Evolutionary conservation across 345 rosid genomes (phyloP).

Genomic region (Brassica nigra): DNA sequence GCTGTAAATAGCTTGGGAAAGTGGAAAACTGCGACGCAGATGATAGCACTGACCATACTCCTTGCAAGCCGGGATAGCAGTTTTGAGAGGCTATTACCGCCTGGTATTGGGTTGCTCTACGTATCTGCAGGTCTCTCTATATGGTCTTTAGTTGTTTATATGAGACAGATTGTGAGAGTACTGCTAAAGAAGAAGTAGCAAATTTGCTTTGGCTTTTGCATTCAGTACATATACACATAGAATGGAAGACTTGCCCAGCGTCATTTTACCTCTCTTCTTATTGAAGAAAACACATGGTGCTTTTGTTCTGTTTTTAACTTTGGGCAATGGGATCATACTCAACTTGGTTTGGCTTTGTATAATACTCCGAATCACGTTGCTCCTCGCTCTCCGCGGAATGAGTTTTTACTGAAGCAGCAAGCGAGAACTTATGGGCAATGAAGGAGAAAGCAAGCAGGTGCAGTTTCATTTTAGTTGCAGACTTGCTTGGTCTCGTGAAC

Average conservation of each 20-base stretch:
- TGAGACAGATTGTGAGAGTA: slow-evolving; percentile 78
- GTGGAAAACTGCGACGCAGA: slow-evolving; percentile 99
- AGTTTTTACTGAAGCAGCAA: slow-evolving; percentile 19
- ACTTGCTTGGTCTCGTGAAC: slow-evolving; percentile 17
- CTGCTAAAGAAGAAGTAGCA: slow-evolving; percentile 59
- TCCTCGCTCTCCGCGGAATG: background rate
- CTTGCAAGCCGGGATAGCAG: slow-evolving; percentile 86
- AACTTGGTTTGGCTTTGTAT: slow-evolving; percentile 35
- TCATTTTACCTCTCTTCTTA: slow-evolving; percentile 25
- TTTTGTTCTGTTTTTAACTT: slow-evolving; percentile 33
- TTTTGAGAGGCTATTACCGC: slow-evolving; percentile 59
- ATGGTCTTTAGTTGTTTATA: slow-evolving; percentile 86
- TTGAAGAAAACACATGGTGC: slow-evolving; percentile 34
- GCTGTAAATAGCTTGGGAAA: slow-evolving; percentile 97
- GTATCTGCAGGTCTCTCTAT: slow-evolving; percentile 88
- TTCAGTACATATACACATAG: slow-evolving; percentile 35
- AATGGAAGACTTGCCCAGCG: slow-evolving; percentile 33
- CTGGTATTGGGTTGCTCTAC: slow-evolving; percentile 81
- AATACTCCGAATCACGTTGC: slow-evolving; percentile 29
- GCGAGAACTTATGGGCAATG: slow-evolving; percentile 3
- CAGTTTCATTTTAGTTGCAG: slow-evolving; percentile 11
- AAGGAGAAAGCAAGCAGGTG: slow-evolving; percentile 19
- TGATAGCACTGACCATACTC: slow-evolving; percentile 86
- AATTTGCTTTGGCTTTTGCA: slow-evolving; percentile 24
- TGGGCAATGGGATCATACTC: slow-evolving; percentile 29